phyloP scores from a whole-genome alignment of 495 filamentous ascomycete species.

The Pyrenula massariospora region DNA sequence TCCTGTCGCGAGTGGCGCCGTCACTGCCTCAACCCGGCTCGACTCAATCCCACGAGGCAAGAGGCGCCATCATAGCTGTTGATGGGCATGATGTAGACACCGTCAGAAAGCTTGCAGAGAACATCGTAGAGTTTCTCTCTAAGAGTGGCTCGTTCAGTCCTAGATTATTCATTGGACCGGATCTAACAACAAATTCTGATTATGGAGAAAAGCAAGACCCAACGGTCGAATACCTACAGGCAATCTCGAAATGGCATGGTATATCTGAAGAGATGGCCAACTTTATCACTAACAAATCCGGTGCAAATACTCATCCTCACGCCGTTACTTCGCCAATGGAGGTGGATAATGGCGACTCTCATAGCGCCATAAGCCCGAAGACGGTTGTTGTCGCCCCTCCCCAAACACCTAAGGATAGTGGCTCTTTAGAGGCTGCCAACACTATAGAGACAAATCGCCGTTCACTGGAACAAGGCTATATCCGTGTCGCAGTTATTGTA shows the following conservation, averaged over 20 bases:
- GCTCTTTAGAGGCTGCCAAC: constrained; percentile 17
- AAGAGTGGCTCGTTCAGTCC: constrained; percentile 47
- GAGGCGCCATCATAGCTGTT: constrained; percentile 72
- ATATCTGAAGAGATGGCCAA: constrained; percentile 52
- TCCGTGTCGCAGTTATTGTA: constrained; percentile 63
- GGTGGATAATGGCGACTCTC: constrained; percentile 12
- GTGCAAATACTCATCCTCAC: background rate
- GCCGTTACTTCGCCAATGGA: constrained; percentile 3
- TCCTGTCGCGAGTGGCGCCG: constrained; percentile 57
- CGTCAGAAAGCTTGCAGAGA: constrained; percentile 41
- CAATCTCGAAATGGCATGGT: constrained; percentile 60
- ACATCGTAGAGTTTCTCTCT: constrained; percentile 48
- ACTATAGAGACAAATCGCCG: constrained; percentile 17
- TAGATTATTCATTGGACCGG: constrained; percentile 35
- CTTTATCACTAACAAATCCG: constrained; percentile 40
- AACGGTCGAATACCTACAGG: constrained; percentile 53
- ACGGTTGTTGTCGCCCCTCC: constrained; percentile 8
- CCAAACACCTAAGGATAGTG: constrained; percentile 2
- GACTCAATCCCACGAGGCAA: constrained; percentile 29
- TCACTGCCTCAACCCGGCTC: constrained; percentile 38
- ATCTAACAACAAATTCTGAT: constrained; percentile 24
- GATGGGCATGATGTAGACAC: constrained; percentile 56
- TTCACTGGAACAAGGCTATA: background rate
- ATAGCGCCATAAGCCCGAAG: constrained; percentile 22
- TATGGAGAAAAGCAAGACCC: constrained; percentile 27